phyloP scores from a whole-genome alignment of 2,329 filamentous ascomycete genomes.

The Penicillium sp. region DNA sequence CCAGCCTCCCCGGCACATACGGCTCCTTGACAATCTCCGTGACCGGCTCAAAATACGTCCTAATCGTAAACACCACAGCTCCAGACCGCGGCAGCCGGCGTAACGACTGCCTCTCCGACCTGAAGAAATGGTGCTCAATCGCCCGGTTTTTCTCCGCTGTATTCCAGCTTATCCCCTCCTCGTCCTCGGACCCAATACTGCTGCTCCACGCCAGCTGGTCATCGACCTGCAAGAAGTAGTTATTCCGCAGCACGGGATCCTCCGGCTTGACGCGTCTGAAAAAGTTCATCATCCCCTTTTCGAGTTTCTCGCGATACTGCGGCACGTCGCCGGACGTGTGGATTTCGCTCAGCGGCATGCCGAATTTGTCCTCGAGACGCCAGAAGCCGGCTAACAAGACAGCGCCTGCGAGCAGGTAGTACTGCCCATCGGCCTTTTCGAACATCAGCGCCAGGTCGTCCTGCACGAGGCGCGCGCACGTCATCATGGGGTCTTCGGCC shows the following conservation, averaged over 20 bases:
- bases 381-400: constrained; percentile 79
- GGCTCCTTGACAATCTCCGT: constrained; percentile 65
- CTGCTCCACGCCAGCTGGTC: constrained; percentile 70
- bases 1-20: constrained; percentile 73
- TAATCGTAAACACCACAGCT: constrained; percentile 68
- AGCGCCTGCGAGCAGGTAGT: constrained; percentile 73
- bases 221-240: constrained; percentile 87
- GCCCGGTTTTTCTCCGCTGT: constrained; percentile 71
- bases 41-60: constrained; percentile 74
- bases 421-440: constrained; percentile 69
- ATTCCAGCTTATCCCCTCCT: constrained; percentile 62
- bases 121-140: constrained; percentile 70
- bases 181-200: constrained; percentile 72
- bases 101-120: constrained; percentile 70
- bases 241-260: constrained; percentile 65
- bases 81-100: constrained; percentile 58
- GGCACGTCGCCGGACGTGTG: constrained; percentile 76
- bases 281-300: constrained; percentile 77
- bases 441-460: constrained; percentile 85
- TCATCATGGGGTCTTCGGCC: constrained; percentile 73
- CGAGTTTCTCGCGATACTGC: constrained; percentile 65
- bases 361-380: constrained; percentile 75
- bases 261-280: constrained; percentile 69
- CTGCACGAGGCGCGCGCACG: constrained; percentile 67
- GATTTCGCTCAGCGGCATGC: constrained; percentile 74